Evolutionary conservation across 495 filamentous ascomycete genomes (phyloP).

Genomic region (Penicilliopsis zonata): DNA sequence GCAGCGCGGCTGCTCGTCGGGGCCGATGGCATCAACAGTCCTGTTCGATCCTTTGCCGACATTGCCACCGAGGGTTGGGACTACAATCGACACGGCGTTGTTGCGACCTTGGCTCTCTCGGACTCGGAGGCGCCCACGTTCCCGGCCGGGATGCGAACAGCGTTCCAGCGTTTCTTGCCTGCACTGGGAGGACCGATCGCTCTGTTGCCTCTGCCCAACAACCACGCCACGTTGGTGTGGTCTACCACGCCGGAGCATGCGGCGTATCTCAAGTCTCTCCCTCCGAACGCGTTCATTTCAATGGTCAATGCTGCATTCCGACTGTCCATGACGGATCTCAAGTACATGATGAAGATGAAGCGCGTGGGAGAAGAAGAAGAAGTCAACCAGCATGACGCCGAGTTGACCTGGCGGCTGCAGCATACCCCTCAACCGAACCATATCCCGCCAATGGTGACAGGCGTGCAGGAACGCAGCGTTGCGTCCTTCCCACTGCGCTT

Average conservation of each 20-base stretch:
- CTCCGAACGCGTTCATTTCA: conserved; percentile 58
- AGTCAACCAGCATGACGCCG: conserved; percentile 44
- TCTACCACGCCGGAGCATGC: conserved; percentile 73
- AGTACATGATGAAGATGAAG: conserved; percentile 59
- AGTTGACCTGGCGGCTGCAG: conserved; percentile 69
- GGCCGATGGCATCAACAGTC: conserved; percentile 89
- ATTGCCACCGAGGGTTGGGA: conserved; percentile 86
- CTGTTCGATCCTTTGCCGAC: conserved; percentile 78
- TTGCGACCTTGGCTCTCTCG: conserved; percentile 70
- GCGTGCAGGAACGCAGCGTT: conserved; percentile 66
- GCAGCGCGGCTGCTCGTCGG: conserved; percentile 79
- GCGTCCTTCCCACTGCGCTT: conserved; percentile 86
- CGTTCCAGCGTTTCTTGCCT: conserved; percentile 93
- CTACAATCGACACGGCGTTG: conserved; percentile 80
- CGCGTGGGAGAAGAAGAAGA: conserved; percentile 13
- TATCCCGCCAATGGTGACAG: conserved; percentile 47
- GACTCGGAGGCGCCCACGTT: conserved; percentile 22
- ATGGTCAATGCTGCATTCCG: conserved; percentile 94
- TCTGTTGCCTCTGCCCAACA: conserved; percentile 76
- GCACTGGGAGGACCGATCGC: conserved; percentile 70
- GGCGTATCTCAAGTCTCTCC: conserved; percentile 63
- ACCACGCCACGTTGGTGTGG: conserved; percentile 82
- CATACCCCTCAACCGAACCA: conserved; percentile 43
- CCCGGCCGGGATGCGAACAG: conserved; percentile 44
- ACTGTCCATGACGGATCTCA: conserved; percentile 63